These are phyloP conservation scores for Daldinia decipiens DNA, from an alignment of 495 filamentous ascomycete genomes.

Conservation along the genomic window DNA sequence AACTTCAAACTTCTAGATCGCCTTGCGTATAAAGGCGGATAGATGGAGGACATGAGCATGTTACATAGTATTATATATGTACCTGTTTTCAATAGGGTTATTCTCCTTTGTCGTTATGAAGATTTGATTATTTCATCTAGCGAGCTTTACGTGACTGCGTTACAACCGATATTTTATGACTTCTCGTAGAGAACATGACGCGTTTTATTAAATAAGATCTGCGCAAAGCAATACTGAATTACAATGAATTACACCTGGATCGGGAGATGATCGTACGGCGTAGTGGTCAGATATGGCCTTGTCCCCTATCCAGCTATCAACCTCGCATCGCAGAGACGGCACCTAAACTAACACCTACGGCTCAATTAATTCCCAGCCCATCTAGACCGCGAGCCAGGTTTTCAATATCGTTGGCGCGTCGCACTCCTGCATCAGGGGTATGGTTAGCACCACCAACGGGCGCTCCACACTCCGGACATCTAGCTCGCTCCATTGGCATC, in stretches of 20 bases:
- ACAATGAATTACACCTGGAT: neutral
- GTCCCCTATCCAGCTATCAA: neutral
- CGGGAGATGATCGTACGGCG: constrained; percentile 16
- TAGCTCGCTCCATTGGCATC: constrained; percentile 69
- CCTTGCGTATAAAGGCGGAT: constrained; percentile 30
- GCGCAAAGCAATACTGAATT: neutral
- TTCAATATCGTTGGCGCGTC: constrained; percentile 43
- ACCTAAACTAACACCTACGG: neutral
- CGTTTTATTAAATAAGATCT: constrained; percentile 12
- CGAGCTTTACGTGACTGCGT: constrained; percentile 1
- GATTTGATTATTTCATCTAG: neutral
- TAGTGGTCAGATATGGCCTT: constrained; percentile 10
- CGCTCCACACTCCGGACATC: constrained; percentile 73
- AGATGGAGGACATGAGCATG: constrained; percentile 18
- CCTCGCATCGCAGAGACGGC: neutral
- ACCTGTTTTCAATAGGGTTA: constrained; percentile 33
- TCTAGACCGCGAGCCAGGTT: constrained; percentile 30
- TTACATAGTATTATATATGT: constrained; percentile 26
- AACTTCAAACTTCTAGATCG: constrained; percentile 33
- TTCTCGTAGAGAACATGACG: constrained; percentile 1
- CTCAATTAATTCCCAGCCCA: constrained; percentile 41
- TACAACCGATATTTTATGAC: neutral
- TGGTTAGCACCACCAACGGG: constrained; percentile 70
- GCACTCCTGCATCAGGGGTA: constrained; percentile 61
- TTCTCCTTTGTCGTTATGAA: constrained; percentile 32